Base-by-base conservation (phyloP, 1,139 yeast genomes). In the Wickerhamomyces sp. region DNA sequence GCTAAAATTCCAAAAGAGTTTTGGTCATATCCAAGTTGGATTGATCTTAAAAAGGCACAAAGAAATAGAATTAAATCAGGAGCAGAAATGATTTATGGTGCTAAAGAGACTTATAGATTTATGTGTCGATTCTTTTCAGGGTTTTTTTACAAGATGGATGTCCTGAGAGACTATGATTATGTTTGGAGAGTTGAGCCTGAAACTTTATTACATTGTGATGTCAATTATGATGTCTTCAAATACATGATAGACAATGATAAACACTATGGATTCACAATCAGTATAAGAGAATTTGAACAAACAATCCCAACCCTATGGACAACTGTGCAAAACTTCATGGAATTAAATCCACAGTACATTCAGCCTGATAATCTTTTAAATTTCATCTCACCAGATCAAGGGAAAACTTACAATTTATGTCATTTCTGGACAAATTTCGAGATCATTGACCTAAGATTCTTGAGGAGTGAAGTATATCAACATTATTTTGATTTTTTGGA, bases 101-200 rank as follows among this genome's bases (percentile, higher is more conserved):
- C 72, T 35, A 67, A 75, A 15, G 85, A 77, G 58, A 72, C 81
- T 41, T 85, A 85, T 59, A 73, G 91, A 55, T 89, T 83, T 64
- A 84, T 84, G 91, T 84, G 91, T 59, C 72, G 91, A 45, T 84
- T 76, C 62, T 83, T 81, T 61, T 71, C 81, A 11, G 89, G 89
- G 1, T 81, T 81, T 58, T 81, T 81, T 61, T 81, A 73, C 65
- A 70, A 74, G 52, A 78, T 81, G 57, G 76, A 75, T 34, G 62
- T 78, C 40, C 61, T 83, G 67, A 61, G 67, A 40, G 71, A 74
- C 10, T 82, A 79, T 60, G 79, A 78, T 50, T 83, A 79, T 68
- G 79, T 79, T 59, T 83, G 90, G 90, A 71, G 93, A 56, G 90
- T 84, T 31, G 93, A 84, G 64, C 91, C 93, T 6, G 84, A 79